Percentiles rank a stretch among this genome's conserved stretches.
These are phyloP conservation scores for Candida sphagnicola DNA, from an alignment of 805 yeast genomes.

Conservation along the genomic window DNA sequence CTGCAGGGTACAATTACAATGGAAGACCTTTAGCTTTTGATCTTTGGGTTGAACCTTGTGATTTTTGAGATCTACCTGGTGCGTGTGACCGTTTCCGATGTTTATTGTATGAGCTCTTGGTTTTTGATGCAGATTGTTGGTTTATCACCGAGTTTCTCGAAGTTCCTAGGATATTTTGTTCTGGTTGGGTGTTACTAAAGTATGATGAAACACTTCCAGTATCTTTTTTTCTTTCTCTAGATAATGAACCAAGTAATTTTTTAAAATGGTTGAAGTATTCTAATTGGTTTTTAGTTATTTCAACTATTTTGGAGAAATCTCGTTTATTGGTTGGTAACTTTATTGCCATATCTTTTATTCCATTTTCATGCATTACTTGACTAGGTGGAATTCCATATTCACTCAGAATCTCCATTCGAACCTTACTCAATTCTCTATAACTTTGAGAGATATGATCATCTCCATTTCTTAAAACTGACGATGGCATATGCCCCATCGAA, in stretches of 20 bases:
- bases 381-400: constrained; percentile 29
- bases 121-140: not conserved
- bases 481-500: constrained; percentile 7
- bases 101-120: too few species aligned
- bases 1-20: not conserved
- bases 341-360: constrained; percentile 53
- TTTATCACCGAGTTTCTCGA: too few species aligned
- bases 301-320: constrained; percentile 41
- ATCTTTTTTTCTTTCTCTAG: constrained; percentile 26
- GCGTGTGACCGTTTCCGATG: too few species aligned
- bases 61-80: not conserved
- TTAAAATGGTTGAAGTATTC: constrained; percentile 38
- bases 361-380: constrained; percentile 20
- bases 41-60: not conserved
- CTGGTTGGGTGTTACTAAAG: constrained; percentile 1
- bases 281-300: constrained; percentile 26
- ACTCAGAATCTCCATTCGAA: constrained; percentile 41
- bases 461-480: constrained; percentile 10
- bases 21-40: constrained; percentile 3
- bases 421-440: constrained; percentile 34
- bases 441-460: constrained; percentile 23
- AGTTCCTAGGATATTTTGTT: not conserved
- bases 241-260: constrained; percentile 25
- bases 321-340: constrained; percentile 48
- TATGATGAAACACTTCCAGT: not conserved